Evolutionary conservation across 495 filamentous ascomycete genomes (phyloP), one percentile per base, ranked within the genome.

Genomic region (Chlorociboria aeruginascens): DNA sequence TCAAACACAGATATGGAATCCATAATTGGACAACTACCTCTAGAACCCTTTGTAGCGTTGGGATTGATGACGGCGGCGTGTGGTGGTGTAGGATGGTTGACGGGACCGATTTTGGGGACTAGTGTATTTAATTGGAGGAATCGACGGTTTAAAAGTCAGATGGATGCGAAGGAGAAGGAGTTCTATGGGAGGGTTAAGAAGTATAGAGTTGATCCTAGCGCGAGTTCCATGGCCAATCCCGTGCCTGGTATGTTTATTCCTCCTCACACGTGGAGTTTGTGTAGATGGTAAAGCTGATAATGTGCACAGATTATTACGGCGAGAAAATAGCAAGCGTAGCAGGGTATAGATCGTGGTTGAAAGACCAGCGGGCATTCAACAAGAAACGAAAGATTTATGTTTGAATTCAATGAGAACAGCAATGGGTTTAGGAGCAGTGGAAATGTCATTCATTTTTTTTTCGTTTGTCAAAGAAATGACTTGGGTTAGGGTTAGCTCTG

Each of bases 361-460:
- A 90, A 71, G 92, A 98, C 63, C 93, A 97, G 72, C 66, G 89
- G 40, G 88, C 89, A n/a, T 98, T 92, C 65, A 95, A 94, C 68
- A 79, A 82, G 68, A 96, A 95, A 76, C 81, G 85, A 58, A 74
- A 77, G 42, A 80, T 68, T 53, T 85, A 76, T 54, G 70, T 56
- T 14, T 52, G 33, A 41, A 9, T 25, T 11, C 7, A 14, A 33
- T 25, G 20, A 25, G 20, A 25, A 25, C 4, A 25, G 20, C 20
- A 4, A 25, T 25, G 20, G 20, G 20, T 25, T 2, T 25, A 25
- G 20, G 20, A 25, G 20, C 2, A 25, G 20, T 25, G 20, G 20
- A 25, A 4, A 25, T 1, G 20, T 25, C 11, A 2, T 25, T 49
- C 32, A n/a, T n/a, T n/a, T 42, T 43, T 28, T 49, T 32, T 43